Conservation (phyloP, 2,329 filamentous ascomycete species). For the Pseudophaeomoniella oleicola region DNA sequence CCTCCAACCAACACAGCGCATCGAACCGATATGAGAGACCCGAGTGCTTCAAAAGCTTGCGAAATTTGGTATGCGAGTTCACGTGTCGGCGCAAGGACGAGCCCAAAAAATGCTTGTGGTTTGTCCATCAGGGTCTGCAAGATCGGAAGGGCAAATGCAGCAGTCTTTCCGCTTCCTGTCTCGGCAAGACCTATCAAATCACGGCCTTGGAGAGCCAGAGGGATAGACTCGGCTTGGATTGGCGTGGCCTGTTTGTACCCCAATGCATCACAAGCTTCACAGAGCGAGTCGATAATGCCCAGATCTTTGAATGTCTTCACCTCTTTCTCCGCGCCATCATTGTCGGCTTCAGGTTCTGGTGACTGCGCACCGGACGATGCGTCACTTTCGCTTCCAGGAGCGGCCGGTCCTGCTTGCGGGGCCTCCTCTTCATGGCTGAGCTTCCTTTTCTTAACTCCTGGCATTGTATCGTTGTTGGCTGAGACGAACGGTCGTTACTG, state of each 20-base stretch:
- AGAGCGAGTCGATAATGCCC: conserved; percentile 72
- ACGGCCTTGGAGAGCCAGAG: conserved; percentile 60
- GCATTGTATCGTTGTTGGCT: too few species aligned
- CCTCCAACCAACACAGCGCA: conserved; percentile 81
- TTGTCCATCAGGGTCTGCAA: conserved; percentile 81
- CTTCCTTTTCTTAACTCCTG: conserved; percentile 25
- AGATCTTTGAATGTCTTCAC: conserved; percentile 38
- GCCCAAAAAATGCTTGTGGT: conserved; percentile 71
- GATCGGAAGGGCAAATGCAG: conserved; percentile 85
- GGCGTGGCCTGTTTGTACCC: conserved; percentile 78
- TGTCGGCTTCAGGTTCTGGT: conserved; percentile 6
- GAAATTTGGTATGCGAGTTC: conserved; percentile 88
- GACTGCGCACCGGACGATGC: conserved; percentile 1
- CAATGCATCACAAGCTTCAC: conserved; percentile 70
- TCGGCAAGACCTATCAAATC: conserved; percentile 91
- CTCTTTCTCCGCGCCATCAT: conserved; percentile 2
- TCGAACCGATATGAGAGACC: conserved; percentile 73
- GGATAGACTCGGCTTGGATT: conserved; percentile 78
- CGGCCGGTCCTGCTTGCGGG: conserved; percentile 1
- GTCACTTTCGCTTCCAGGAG: not conserved
- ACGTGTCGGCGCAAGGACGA: conserved; percentile 82
- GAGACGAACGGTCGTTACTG: too few species aligned
- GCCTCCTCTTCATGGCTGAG: conserved; percentile 10
- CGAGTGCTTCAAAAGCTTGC: conserved; percentile 74
- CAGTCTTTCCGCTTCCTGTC: conserved; percentile 91